phyloP scores from a whole-genome alignment of 371 early-diverging fungal genomes.

The Dinochytrium kinnereticum region DNA sequence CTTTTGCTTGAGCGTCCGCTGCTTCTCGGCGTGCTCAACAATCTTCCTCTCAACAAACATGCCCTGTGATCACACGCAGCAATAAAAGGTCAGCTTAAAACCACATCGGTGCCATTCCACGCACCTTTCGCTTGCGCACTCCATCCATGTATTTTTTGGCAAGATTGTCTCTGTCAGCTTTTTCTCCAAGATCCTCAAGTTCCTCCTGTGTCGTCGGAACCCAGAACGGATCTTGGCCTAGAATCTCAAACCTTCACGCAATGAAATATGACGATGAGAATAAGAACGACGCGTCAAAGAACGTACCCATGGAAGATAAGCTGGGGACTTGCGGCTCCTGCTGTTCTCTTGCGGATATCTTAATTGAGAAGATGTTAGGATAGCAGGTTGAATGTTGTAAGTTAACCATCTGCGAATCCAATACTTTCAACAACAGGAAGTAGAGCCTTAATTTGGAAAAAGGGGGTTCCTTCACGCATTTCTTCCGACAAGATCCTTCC shows the following conservation, averaged over 20 bases:
- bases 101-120: not conserved
- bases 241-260: slow-evolving; percentile 75
- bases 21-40: slow-evolving; percentile 93
- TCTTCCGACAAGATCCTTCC: slow-evolving; percentile 92
- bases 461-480: slow-evolving; percentile 93
- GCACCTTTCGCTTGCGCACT: slow-evolving; percentile 92
- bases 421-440: slow-evolving; percentile 99
- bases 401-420: slow-evolving; percentile 93
- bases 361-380: slow-evolving; percentile 4
- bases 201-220: slow-evolving; percentile 96
- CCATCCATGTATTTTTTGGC: slow-evolving; percentile 93
- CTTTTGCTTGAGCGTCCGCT: slow-evolving; percentile 80
- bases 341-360: slow-evolving; percentile 92
- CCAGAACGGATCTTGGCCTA: slow-evolving; percentile 98
- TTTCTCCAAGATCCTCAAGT: slow-evolving; percentile 95
- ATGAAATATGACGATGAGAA: not conserved
- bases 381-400: not conserved
- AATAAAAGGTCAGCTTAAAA: not conserved
- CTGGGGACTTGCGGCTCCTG: slow-evolving; percentile 94
- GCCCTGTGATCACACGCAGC: slow-evolving; percentile 58
- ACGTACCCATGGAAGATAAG: slow-evolving; percentile 83
- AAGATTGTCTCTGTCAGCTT: slow-evolving; percentile 94
- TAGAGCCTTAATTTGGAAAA: slow-evolving; percentile 87
- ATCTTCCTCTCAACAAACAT: slow-evolving; percentile 89
- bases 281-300: not conserved